A percentile compares a stretch with the other conserved stretches of the same genome.
These are phyloP conservation scores for Zygotorulaspora danielsina DNA, from an alignment of 805 yeast species.

Conservation along the genomic window DNA sequence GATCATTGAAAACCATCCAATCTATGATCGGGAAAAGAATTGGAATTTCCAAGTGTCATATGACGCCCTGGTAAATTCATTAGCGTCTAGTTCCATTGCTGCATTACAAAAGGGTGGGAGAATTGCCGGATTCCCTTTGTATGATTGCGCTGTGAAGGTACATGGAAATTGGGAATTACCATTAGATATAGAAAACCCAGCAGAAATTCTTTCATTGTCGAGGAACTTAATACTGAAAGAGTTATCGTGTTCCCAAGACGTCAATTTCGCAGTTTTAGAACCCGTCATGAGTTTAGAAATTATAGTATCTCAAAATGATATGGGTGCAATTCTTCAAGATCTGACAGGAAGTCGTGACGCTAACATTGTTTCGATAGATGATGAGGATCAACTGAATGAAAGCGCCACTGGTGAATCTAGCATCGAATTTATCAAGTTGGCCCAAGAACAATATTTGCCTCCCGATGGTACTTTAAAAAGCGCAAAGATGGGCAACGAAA, in stretches of 20 bases:
- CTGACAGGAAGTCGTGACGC: slow-evolving; percentile 76
- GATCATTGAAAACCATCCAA: slow-evolving; percentile 28
- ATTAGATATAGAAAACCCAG: slow-evolving; percentile 40
- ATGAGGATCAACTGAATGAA: slow-evolving; percentile 38
- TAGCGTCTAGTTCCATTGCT: slow-evolving; percentile 56
- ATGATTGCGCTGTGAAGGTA: slow-evolving; percentile 56
- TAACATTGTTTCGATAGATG: slow-evolving; percentile 64
- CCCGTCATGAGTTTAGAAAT: slow-evolving; percentile 81
- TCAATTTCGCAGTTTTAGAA: slow-evolving; percentile 59
- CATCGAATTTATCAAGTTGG: slow-evolving; percentile 50
- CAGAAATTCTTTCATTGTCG: slow-evolving; percentile 43
- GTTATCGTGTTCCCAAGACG: slow-evolving; percentile 25
- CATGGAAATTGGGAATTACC: slow-evolving; percentile 49
- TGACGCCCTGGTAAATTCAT: slow-evolving; percentile 49
- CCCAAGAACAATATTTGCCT: slow-evolving; percentile 66
- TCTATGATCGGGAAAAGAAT: slow-evolving; percentile 31
- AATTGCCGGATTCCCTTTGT: slow-evolving; percentile 43
- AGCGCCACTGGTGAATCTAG: slow-evolving; percentile 32
- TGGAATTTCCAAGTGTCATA: slow-evolving; percentile 50
- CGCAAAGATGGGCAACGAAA: slow-evolving; percentile 18
- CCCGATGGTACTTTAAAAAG: slow-evolving; percentile 54
- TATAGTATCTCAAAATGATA: slow-evolving; percentile 59
- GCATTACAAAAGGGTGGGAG: slow-evolving; percentile 68
- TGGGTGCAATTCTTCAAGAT: slow-evolving; percentile 85
- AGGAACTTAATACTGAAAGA: slow-evolving; percentile 44